These are phyloP conservation scores for Fusarium liriodendri DNA, from an alignment of 2,329 filamentous ascomycete species.

Conservation along the genomic window DNA sequence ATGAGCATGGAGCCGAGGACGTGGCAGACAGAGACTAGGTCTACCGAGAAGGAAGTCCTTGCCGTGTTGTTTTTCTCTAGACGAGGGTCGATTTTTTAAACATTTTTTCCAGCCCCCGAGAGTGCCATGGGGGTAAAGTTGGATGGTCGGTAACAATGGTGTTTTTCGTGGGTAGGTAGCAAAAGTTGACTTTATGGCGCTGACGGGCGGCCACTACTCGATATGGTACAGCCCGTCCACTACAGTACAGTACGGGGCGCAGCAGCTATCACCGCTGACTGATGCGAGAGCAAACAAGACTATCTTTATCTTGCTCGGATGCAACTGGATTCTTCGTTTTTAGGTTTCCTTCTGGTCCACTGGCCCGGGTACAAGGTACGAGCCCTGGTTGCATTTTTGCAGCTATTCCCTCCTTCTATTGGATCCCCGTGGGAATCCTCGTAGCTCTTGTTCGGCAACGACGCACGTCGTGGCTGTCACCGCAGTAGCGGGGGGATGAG, in stretches of 20 bases:
- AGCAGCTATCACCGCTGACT: not conserved
- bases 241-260: not conserved
- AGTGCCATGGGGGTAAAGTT: not conserved
- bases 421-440: conserved; percentile 26
- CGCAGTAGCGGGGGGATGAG: conserved; percentile 32
- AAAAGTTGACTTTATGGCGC: conserved; percentile 30
- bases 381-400: conserved; percentile 20
- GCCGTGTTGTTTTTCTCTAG: conserved; percentile 2
- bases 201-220: conserved; percentile 8
- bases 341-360: conserved; percentile 3
- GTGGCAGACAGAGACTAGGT: conserved; percentile 31
- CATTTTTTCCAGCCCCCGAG: not conserved
- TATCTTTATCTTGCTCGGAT: not conserved
- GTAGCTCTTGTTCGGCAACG: conserved; percentile 23
- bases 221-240: not conserved
- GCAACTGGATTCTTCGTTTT: not conserved
- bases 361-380: conserved; percentile 26
- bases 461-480: conserved; percentile 35
- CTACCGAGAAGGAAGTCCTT: conserved; percentile 13
- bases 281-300: not conserved
- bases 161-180: not conserved
- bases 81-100: conserved; percentile 16
- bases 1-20: conserved; percentile 27
- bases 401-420: conserved; percentile 15
- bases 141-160: conserved; percentile 3